These are phyloP conservation scores for Aspergillus japonicus DNA, from an alignment of 2,329 filamentous ascomycete species.

Conservation along the genomic window DNA sequence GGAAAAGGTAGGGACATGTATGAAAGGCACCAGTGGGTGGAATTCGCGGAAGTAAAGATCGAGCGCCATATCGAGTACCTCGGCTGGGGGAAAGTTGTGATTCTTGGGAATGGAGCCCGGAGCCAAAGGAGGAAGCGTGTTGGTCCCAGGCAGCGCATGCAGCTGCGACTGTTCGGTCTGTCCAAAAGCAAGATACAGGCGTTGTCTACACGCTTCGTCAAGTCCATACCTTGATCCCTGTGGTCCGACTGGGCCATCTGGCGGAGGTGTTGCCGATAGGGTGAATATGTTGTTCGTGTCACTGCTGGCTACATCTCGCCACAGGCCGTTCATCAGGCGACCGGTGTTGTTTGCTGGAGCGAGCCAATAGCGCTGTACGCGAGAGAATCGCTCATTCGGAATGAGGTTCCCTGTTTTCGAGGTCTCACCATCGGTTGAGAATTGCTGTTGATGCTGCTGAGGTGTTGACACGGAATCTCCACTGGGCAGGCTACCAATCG, in stretches of 20 bases:
- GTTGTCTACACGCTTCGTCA: slow-evolving; percentile 44
- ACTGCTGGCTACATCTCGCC: slow-evolving; percentile 40
- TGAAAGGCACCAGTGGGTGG: slow-evolving; percentile 53
- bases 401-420: slow-evolving; percentile 28
- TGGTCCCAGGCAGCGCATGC: slow-evolving; percentile 13
- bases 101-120: slow-evolving; percentile 11
- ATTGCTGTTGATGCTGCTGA: slow-evolving; percentile 23
- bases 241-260: slow-evolving; percentile 21
- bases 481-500: slow-evolving; percentile 24
- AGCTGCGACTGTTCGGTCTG: slow-evolving; percentile 20
- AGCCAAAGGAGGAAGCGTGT: neutral
- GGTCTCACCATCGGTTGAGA: slow-evolving; percentile 23
- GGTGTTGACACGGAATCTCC: slow-evolving; percentile 23
- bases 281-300: slow-evolving; percentile 44
- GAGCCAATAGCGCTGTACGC: slow-evolving; percentile 45
- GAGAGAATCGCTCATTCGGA: slow-evolving; percentile 44
- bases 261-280: slow-evolving; percentile 20
- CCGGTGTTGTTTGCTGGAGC: slow-evolving; percentile 38
- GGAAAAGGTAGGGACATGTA: slow-evolving; percentile 55
- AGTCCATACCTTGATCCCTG: slow-evolving; percentile 38
- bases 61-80: slow-evolving; percentile 55
- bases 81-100: slow-evolving; percentile 49
- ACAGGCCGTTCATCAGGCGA: slow-evolving; percentile 43
- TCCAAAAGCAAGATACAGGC: slow-evolving; percentile 40
- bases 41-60: slow-evolving; percentile 56